Evolutionary conservation across 257 asterid genomes (phyloP), one percentile per base, ranked within the genome.

Genomic region (Ajuga chamaepitys): DNA sequence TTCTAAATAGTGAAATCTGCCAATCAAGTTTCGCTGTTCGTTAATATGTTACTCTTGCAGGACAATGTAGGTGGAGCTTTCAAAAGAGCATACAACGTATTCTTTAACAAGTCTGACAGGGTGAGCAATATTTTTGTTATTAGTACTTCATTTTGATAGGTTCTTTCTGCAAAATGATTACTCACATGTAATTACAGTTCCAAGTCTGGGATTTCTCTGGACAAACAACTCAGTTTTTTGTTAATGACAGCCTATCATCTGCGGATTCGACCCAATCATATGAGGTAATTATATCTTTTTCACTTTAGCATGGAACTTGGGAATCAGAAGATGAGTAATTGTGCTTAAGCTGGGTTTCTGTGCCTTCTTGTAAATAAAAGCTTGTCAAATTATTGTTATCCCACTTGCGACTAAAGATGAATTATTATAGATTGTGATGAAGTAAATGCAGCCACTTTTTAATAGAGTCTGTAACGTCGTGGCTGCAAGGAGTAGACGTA

Each of bases 121-220:
- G 96, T 88, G 79, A 86, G 93, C 68, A 35, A 57, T 64, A 42
- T 28, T 8, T 37, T 47, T 30, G 12, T 46, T 51, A 30, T 30
- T 69, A 17, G 18, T 50, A 66, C 64, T 58, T 72, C 30, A 45
- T 69, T 35, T 54, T n/a, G 32, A 68, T 58, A 64, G 64, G 41
- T 37, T 59, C 61, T 21, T 46, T 40, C 67, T 64, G 53, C 68
- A 55, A 56, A 48, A 62, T 52, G 60, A 57, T 57, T 35, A 56
- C 54, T 68, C 62, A 28, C 47, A 63, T 35, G 45, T 67, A 61
- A 74, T 70, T 66, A 70, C 87, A 89, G 96, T 72, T 86, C 64
- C 83, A 73, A 66, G 72, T 89, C 67, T 84, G 90, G 93, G 96
- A 89, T 78, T 86, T 84, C 76, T 86, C 95, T 24, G 83, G 88